Evolutionary conservation across 2,329 filamentous ascomycete genomes (phyloP).

Genomic region (Claviceps lovelessii): DNA sequence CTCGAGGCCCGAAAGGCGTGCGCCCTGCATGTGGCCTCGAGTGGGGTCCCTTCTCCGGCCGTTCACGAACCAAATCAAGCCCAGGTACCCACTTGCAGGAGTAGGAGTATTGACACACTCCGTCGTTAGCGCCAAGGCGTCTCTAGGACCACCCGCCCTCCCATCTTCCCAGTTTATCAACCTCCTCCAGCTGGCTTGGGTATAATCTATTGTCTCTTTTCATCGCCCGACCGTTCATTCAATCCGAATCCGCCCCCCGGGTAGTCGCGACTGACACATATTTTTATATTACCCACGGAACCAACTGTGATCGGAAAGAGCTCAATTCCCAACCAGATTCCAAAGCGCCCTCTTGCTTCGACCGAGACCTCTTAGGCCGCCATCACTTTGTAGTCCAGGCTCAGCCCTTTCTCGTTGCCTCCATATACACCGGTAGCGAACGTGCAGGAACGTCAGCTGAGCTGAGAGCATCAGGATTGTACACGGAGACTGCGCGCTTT

Average conservation of each 20-base stretch:
- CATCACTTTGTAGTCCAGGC: not conserved
- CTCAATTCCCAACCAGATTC: not conserved
- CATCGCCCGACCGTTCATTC: not conserved
- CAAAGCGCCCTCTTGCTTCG: not conserved
- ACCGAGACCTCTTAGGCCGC: not conserved
- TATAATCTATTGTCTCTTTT: not conserved
- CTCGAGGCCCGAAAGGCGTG: not conserved
- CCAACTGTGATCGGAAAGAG: not conserved
- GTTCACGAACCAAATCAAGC: constrained; percentile 4
- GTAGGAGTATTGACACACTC: constrained; percentile 1
- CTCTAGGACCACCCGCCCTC: constrained; percentile 3
- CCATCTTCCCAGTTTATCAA: constrained; percentile 1
- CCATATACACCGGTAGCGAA: not conserved
- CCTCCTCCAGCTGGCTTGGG: constrained; percentile 1
- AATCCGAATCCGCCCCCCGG: not conserved
- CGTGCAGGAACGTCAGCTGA: not conserved
- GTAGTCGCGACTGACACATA: not conserved
- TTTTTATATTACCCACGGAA: not conserved
- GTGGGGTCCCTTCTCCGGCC: constrained; percentile 6
- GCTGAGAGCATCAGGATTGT: not conserved
- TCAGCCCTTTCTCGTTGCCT: not conserved
- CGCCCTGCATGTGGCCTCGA: not conserved
- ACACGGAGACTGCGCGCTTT: constrained; percentile 4
- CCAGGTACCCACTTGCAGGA: not conserved
- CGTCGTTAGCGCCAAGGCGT: constrained; percentile 1